These are phyloP conservation scores for Elsinoe batatas DNA, from an alignment of 2,329 filamentous ascomycete genomes.

Conservation along the genomic window DNA sequence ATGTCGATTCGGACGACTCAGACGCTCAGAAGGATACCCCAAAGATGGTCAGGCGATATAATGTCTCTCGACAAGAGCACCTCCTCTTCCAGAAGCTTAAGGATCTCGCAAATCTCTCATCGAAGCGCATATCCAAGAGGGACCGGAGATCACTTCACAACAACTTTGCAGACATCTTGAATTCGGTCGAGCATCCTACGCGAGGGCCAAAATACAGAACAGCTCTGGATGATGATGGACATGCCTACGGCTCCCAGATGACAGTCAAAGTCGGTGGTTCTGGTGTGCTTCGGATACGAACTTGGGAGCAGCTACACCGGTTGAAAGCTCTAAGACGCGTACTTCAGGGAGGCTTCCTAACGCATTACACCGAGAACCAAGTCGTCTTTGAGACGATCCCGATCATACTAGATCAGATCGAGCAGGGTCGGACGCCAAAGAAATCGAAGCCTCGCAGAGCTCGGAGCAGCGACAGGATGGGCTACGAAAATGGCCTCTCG, in stretches of 20 bases:
- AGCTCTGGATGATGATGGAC: slow-evolving; percentile 51
- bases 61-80: slow-evolving; percentile 54
- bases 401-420: slow-evolving; percentile 24
- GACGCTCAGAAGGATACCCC: slow-evolving; percentile 36
- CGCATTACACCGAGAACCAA: slow-evolving; percentile 53
- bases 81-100: slow-evolving; percentile 51
- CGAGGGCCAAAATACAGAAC: slow-evolving; percentile 58
- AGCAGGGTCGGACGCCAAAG: not conserved
- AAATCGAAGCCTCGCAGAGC: not conserved
- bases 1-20: slow-evolving; percentile 38
- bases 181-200: slow-evolving; percentile 56
- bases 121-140: slow-evolving; percentile 54
- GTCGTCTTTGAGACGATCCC: slow-evolving; percentile 52
- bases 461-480: slow-evolving; percentile 7
- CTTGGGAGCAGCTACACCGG: slow-evolving; percentile 64
- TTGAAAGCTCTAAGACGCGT: slow-evolving; percentile 52
- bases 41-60: slow-evolving; percentile 53
- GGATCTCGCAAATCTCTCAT: slow-evolving; percentile 50
- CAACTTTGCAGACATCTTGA: slow-evolving; percentile 56
- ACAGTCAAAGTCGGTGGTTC: slow-evolving; percentile 51
- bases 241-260: slow-evolving; percentile 52
- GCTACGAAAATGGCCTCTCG: slow-evolving; percentile 6
- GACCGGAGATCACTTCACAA: slow-evolving; percentile 57
- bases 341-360: slow-evolving; percentile 51
- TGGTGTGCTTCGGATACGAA: slow-evolving; percentile 54